Evolutionary conservation across 2,329 filamentous ascomycete species (phyloP).

Genomic region (Reticulascus tulasneorum): DNA sequence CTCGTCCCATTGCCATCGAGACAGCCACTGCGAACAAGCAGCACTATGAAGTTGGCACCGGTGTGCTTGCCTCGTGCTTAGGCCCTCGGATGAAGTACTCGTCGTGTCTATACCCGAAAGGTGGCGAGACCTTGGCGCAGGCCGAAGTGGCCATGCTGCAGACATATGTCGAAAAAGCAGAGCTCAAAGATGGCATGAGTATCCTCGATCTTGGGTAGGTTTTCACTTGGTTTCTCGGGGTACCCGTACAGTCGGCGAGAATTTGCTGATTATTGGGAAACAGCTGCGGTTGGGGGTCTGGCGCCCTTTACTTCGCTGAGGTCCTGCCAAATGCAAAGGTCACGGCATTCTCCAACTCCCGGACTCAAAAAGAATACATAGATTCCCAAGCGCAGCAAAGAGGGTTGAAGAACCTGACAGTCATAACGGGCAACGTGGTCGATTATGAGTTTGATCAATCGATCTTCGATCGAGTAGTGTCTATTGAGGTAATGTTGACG

Average conservation of each 20-base stretch:
- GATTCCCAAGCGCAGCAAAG: conserved; percentile 53
- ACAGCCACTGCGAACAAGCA: conserved; percentile 63
- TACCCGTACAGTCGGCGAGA: not conserved
- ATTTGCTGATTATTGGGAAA: not conserved
- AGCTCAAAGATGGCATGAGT: conserved; percentile 54
- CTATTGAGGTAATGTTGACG: conserved; percentile 46
- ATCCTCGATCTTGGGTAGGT: conserved; percentile 59
- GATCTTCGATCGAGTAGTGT: conserved; percentile 61
- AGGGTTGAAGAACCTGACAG: conserved; percentile 54
- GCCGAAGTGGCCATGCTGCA: conserved; percentile 65
- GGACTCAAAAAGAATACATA: conserved; percentile 65
- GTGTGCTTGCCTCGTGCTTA: conserved; percentile 56
- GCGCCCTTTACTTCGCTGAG: conserved; percentile 62
- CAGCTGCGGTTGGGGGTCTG: conserved; percentile 67
- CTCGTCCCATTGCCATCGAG: conserved; percentile 63
- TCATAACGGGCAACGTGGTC: conserved; percentile 65
- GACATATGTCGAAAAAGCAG: conserved; percentile 58
- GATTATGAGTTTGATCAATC: conserved; percentile 58
- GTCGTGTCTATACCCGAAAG: conserved; percentile 61
- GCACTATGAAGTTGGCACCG: conserved; percentile 70
- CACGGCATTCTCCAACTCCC: conserved; percentile 66
- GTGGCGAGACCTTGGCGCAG: conserved; percentile 58
- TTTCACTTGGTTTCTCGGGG: conserved; percentile 8
- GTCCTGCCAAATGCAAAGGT: conserved; percentile 57
- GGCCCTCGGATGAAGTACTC: conserved; percentile 72